Conservation (phyloP, 163 green algal species). For the Chloromonas sp. region DNA sequence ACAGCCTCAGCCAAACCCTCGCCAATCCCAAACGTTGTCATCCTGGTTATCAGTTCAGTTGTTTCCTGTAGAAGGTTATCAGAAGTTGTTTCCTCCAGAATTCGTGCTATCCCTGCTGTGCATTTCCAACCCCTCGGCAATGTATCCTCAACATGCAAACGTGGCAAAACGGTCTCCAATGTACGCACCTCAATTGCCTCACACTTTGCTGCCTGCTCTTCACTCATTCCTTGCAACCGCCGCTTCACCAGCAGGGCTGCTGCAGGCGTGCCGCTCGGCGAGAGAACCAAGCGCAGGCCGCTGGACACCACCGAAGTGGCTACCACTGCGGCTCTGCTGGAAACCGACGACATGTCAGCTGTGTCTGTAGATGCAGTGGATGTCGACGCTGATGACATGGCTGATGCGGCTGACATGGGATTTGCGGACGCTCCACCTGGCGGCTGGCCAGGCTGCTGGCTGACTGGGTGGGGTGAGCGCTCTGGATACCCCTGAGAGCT, state of each 20-base stretch:
- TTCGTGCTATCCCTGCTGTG: too few relatives aligned
- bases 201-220: slow-evolving; percentile 16
- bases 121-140: too few relatives aligned
- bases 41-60: too few relatives aligned
- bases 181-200: slow-evolving; percentile 19
- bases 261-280: slow-evolving; percentile 72
- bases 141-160: too few relatives aligned
- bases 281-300: slow-evolving; percentile 71
- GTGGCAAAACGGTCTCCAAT: too few relatives aligned
- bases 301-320: not conserved
- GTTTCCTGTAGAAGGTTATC: too few relatives aligned
- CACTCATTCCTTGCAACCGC: slow-evolving; percentile 50
- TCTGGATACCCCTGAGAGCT: not conserved
- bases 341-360: not conserved
- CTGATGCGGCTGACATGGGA: not conserved
- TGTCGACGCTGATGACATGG: not conserved
- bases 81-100: too few relatives aligned
- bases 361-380: not conserved
- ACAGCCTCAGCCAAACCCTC: too few relatives aligned
- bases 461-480: not conserved
- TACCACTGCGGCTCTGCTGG: not conserved
- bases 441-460: slow-evolving; percentile 11
- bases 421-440: not conserved
- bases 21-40: too few relatives aligned
- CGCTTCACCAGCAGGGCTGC: slow-evolving; percentile 57